Evolutionary conservation across 495 filamentous ascomycete species (phyloP).

Genomic region (Neurospora pannonica): DNA sequence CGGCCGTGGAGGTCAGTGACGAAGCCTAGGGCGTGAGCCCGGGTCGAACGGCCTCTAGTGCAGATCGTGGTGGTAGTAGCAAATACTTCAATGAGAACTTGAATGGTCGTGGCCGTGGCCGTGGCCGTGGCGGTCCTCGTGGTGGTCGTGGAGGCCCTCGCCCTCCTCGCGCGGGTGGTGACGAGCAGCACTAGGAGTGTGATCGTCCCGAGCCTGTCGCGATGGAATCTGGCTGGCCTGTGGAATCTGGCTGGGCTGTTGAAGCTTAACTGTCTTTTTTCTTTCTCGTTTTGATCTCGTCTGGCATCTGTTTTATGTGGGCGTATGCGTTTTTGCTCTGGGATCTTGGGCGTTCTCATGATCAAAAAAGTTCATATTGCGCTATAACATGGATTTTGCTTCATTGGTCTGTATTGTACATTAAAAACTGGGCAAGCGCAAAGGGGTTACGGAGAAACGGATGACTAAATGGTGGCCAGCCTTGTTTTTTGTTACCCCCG

Average conservation of each 20-base stretch:
- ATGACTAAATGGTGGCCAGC: background rate
- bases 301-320: conserved; percentile 11
- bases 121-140: conserved; percentile 35
- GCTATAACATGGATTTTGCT: conserved; percentile 8
- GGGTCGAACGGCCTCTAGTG: too few species aligned
- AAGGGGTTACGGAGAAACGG: background rate
- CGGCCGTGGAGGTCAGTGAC: conserved; percentile 48
- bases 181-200: conserved; percentile 11
- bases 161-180: conserved; percentile 12
- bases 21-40: too few species aligned
- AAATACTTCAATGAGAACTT: too few species aligned
- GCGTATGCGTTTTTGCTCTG: conserved; percentile 8
- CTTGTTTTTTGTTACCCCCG: background rate
- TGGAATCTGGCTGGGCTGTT: background rate
- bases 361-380: conserved; percentile 8
- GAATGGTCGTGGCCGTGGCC: conserved; percentile 38
- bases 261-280: conserved; percentile 2
- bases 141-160: conserved; percentile 19
- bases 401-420: conserved; percentile 8
- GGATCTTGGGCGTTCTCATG: conserved; percentile 15
- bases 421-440: conserved; percentile 3
- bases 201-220: background rate
- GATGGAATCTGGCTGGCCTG: background rate
- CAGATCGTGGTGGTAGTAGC: too few species aligned
- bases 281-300: conserved; percentile 9